These are phyloP conservation scores for Achlya hypogyna DNA, from an alignment of 352 stramenopile genomes.

Conservation along the genomic window DNA sequence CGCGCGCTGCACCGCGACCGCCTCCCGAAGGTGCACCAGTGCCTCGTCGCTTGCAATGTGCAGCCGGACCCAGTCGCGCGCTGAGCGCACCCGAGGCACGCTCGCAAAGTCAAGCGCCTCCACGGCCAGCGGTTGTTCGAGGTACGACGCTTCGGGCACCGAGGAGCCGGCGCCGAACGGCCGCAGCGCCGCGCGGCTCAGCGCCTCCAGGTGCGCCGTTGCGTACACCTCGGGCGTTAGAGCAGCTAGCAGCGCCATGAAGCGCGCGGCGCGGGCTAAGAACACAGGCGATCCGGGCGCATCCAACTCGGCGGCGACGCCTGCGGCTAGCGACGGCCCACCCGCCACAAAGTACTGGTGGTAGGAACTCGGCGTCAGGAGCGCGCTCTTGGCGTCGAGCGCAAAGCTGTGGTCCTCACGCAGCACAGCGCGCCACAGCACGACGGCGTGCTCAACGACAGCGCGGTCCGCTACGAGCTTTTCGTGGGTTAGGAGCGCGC, in stretches of 20 bases:
- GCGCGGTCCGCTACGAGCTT: slow-evolving; percentile 28
- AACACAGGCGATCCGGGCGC: too few species aligned
- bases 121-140: slow-evolving; percentile 3
- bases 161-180: not conserved
- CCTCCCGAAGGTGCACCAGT: not conserved
- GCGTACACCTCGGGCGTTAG: not conserved
- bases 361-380: slow-evolving; percentile 2
- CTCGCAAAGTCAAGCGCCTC: slow-evolving; percentile 11
- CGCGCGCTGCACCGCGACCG: not conserved
- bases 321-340: too few species aligned
- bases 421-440: slow-evolving; percentile 37
- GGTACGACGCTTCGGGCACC: not conserved
- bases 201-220: not conserved
- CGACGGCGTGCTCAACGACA: slow-evolving; percentile 35
- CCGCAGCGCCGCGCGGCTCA: not conserved
- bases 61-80: slow-evolving; percentile 2
- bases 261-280: not conserved
- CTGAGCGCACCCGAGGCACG: not conserved
- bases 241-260: not conserved
- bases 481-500: not conserved
- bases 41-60: not conserved
- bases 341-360: not conserved
- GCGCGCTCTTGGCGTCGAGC: not conserved
- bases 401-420: slow-evolving; percentile 29
- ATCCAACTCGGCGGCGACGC: too few species aligned